Base-by-base conservation (phyloP, 306 rosid genomes). In the Cucurbita argyrosperma region DNA sequence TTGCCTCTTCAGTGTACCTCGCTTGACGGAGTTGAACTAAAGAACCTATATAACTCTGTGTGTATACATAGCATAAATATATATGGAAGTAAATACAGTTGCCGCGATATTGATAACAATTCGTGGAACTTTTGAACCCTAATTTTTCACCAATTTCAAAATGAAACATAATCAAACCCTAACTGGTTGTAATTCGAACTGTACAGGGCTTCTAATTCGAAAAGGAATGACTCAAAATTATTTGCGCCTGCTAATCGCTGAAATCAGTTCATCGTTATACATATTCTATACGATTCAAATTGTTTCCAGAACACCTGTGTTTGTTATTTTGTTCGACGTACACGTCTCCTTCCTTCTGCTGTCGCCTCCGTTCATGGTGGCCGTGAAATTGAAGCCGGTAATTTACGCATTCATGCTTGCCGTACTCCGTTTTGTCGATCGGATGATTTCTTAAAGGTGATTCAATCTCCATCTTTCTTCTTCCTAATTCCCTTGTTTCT, bases 21-120 rank as follows among this genome's bases (percentile, higher is more conserved):
- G 19, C 55, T 43, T 1, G 39, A 18, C 11, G 47, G 64, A 7
- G 43, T 59, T 74, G 57, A 23, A 75, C 51, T 50, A 18, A 35
- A 51, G 21, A 66, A 59, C 43, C 59, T 47, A 60, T 74, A 74
- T 46, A 58, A 23, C 58, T 15, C 21, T n/a, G 74, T 76, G 73
- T 76, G 65, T 39, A 26, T 26, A 64, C 52, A 39, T 59, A 76
- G 18, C 7, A 50, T 5, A 72, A 39, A 40, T 49, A 46, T 68
- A 60, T 46, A 30, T 74, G 18, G 40, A 16, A 76, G 56, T 37
- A 38, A 35, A 64, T 38, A 70, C 53, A 52, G 74, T 76, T 64
- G 21, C 79, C 73, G 64, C 74, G 73, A 51, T 4, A 51, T 63
- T 76, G 55, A 52, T 76, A 67, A 67, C 79, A 54, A 52, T 63